A percentile compares a stretch with the other conserved stretches of the same genome.
These are phyloP conservation scores for Thraustotheca clavata DNA, from an alignment of 352 stramenopile genomes.

Conservation along the genomic window DNA sequence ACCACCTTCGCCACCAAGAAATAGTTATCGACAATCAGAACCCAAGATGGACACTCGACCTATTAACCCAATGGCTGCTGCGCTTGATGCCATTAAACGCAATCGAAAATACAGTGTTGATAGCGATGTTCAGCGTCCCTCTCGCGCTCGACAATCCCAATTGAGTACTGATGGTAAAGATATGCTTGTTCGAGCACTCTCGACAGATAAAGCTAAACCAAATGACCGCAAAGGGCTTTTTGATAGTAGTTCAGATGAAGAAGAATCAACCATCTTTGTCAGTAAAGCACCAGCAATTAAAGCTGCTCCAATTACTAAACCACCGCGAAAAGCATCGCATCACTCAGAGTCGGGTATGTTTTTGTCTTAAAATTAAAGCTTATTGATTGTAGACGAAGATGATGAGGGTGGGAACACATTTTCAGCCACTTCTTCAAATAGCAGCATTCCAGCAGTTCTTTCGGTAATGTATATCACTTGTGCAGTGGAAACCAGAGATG, in stretches of 20 bases:
- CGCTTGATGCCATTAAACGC: slow-evolving; percentile 11
- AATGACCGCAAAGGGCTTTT: slow-evolving; percentile 55
- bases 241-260: slow-evolving; percentile 62
- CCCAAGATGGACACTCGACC: not conserved
- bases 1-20: slow-evolving; percentile 15
- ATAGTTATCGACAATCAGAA: too few relatives aligned
- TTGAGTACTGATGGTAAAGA: slow-evolving; percentile 68
- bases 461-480: slow-evolving; percentile 45
- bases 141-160: slow-evolving; percentile 54
- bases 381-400: slow-evolving; percentile 26
- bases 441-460: slow-evolving; percentile 16
- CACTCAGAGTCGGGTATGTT: too few relatives aligned
- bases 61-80: slow-evolving; percentile 10
- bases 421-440: slow-evolving; percentile 27
- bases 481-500: slow-evolving; percentile 41
- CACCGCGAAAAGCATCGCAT: too few relatives aligned
- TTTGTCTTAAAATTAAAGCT: too few relatives aligned
- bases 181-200: slow-evolving; percentile 61
- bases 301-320: too few relatives aligned
- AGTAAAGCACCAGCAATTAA: too few relatives aligned
- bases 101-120: slow-evolving; percentile 4
- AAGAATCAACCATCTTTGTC: too few relatives aligned
- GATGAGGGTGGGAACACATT: slow-evolving; percentile 28
- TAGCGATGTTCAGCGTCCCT: not conserved
- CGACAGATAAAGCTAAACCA: slow-evolving; percentile 26